Conservation (phyloP, 1,284 basidiomycete species). For the Austroboletus niveus region DNA sequence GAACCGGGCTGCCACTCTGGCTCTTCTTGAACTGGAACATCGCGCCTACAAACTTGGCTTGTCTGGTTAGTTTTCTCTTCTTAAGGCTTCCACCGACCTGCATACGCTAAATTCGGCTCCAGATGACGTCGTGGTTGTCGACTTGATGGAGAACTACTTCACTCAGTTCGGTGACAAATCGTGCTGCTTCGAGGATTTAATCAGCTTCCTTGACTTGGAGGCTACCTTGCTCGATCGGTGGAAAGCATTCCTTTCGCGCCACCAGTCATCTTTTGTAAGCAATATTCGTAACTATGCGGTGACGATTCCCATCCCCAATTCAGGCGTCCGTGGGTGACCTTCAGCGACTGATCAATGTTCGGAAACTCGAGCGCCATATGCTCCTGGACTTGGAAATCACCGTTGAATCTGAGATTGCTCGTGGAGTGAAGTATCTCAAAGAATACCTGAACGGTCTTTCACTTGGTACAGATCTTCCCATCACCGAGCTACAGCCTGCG, state of each 20-base stretch:
- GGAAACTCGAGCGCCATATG: constrained; percentile 67
- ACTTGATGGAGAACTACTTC: constrained; percentile 66
- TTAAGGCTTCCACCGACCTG: background rate
- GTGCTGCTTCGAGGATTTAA: constrained; percentile 84
- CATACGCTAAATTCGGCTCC: constrained; percentile 7
- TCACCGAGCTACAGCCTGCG: constrained; percentile 82
- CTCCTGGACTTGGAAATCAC: constrained; percentile 49
- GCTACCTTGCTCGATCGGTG: constrained; percentile 49
- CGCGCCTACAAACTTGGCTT: constrained; percentile 48
- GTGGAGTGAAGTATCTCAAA: constrained; percentile 51
- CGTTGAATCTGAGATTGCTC: constrained; percentile 51
- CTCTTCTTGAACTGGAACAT: constrained; percentile 68
- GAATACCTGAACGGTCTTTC: constrained; percentile 65
- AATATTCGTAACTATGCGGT: constrained; percentile 8
- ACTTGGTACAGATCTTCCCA: constrained; percentile 62
- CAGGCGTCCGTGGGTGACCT: constrained; percentile 51
- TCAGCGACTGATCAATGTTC: constrained; percentile 63
- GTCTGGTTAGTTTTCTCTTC: constrained; percentile 36
- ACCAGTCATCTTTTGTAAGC: constrained; percentile 51
- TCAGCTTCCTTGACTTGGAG: constrained; percentile 56
- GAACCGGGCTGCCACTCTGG: constrained; percentile 72
- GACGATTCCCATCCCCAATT: constrained; percentile 8
- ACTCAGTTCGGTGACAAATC: constrained; percentile 73
- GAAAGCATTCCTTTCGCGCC: constrained; percentile 52
- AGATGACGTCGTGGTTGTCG: constrained; percentile 47